These are phyloP conservation scores for Fusarium devonianum DNA, from an alignment of 2,329 filamentous ascomycete genomes.

Conservation along the genomic window DNA sequence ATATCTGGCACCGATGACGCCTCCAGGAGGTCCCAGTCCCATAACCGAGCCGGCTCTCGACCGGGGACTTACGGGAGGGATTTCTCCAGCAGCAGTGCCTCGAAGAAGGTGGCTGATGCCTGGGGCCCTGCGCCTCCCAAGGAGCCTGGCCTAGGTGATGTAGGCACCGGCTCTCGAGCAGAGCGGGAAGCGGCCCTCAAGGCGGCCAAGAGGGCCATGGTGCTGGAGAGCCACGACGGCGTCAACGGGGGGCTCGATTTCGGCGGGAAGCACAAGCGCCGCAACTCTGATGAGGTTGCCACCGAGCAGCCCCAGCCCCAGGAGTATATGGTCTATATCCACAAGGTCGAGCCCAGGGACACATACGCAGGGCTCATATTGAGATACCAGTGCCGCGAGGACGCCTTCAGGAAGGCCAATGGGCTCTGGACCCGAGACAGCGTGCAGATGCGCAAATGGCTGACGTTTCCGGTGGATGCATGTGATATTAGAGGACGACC, in stretches of 20 bases:
- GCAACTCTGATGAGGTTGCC: conserved; percentile 71
- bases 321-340: conserved; percentile 88
- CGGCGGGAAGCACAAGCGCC: conserved; percentile 66
- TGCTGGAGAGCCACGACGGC: conserved; percentile 67
- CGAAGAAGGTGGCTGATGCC: conserved; percentile 31
- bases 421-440: conserved; percentile 94
- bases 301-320: conserved; percentile 65
- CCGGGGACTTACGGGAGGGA: conserved; percentile 31
- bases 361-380: conserved; percentile 92
- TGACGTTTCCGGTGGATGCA: conserved; percentile 87
- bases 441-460: conserved; percentile 81
- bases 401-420: conserved; percentile 85
- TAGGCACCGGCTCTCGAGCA: conserved; percentile 61
- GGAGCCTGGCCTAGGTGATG: conserved; percentile 53
- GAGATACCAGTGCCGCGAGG: conserved; percentile 85
- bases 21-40: conserved; percentile 35
- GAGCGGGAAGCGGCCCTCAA: conserved; percentile 63
- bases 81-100: conserved; percentile 22
- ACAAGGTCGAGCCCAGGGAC: conserved; percentile 82
- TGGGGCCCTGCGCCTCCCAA: conserved; percentile 60
- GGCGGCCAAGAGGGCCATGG: conserved; percentile 63
- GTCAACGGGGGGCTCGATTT: conserved; percentile 66
- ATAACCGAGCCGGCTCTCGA: conserved; percentile 31
- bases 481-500: conserved; percentile 82
- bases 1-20: conserved; percentile 41